phyloP scores from a whole-genome alignment of 2,329 filamentous ascomycete species.

The Macroventuria anomochaeta region DNA sequence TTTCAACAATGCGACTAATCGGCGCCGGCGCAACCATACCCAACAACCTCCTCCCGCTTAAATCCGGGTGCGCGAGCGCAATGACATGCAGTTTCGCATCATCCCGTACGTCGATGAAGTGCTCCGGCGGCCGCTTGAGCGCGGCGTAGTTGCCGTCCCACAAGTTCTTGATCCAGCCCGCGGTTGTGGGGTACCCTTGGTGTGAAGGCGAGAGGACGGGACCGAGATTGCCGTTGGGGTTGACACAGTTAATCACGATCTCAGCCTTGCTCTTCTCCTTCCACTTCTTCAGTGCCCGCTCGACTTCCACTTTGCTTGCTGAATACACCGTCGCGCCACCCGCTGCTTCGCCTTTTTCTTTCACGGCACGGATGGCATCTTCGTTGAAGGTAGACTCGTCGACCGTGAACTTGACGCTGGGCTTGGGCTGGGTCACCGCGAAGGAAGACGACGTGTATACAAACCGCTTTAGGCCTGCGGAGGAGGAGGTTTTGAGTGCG shows the following conservation, averaged over 20 bases:
- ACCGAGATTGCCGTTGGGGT: constrained; percentile 47
- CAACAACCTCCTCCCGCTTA: constrained; percentile 61
- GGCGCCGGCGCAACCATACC: constrained; percentile 58
- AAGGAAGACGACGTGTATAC: constrained; percentile 55
- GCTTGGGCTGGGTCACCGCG: constrained; percentile 44
- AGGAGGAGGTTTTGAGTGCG: constrained; percentile 50
- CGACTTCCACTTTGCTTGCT: constrained; percentile 56
- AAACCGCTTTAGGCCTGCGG: constrained; percentile 48
- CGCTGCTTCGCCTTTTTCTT: constrained; percentile 17
- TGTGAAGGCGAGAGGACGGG: constrained; percentile 44
- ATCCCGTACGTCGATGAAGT: constrained; percentile 24
- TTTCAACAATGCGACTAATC: constrained; percentile 54
- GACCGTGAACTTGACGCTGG: constrained; percentile 44
- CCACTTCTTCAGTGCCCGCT: constrained; percentile 57
- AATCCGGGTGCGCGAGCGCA: constrained; percentile 55
- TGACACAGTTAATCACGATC: constrained; percentile 54
- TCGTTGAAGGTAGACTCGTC: constrained; percentile 49
- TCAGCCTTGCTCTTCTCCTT: constrained; percentile 51
- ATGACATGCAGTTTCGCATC: constrained; percentile 60
- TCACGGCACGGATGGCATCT: constrained; percentile 39
- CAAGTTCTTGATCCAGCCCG: constrained; percentile 32
- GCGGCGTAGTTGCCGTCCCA: constrained; percentile 40
- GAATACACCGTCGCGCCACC: constrained; percentile 46
- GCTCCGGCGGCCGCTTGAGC: constrained; percentile 28
- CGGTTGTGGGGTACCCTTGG: constrained; percentile 41